Conservation (phyloP, 441 rosid genomes). For the Gossypium gossypioides region DNA sequence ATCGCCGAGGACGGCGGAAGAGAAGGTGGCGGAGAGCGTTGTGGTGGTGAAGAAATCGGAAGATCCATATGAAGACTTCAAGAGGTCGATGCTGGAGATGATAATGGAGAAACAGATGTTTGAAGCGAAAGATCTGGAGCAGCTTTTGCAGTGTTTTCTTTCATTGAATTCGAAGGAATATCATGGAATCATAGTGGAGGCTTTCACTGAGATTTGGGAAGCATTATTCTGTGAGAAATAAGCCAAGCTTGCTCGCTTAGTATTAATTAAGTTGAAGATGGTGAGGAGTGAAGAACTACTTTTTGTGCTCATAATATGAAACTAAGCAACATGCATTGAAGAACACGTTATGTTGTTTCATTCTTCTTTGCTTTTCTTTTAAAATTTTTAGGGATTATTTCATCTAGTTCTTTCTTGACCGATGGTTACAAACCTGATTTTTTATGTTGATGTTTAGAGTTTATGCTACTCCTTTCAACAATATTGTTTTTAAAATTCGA, state of each 20-base stretch:
- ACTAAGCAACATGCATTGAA: neutral
- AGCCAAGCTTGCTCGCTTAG: neutral
- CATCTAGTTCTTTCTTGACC: too few species aligned
- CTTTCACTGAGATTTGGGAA: slow-evolving; percentile 45
- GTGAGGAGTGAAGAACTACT: neutral
- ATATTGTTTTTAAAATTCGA: too few species aligned
- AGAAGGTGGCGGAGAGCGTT: slow-evolving; percentile 34
- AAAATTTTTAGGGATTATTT: neutral
- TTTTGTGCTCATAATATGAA: neutral
- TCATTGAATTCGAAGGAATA: slow-evolving; percentile 40
- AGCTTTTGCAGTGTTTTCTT: slow-evolving; percentile 43
- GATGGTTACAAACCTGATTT: too few species aligned
- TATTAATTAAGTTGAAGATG: neutral
- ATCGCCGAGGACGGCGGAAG: slow-evolving; percentile 9
- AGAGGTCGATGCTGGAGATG: slow-evolving; percentile 58
- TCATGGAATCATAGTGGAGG: slow-evolving; percentile 39
- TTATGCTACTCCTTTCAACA: accelerated
- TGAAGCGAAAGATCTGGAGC: slow-evolving; percentile 35
- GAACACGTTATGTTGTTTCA: neutral
- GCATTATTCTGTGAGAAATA: slow-evolving; percentile 20
- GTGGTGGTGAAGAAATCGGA: slow-evolving; percentile 50
- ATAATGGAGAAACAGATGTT: slow-evolving; percentile 40
- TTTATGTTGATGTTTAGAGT: too few species aligned
- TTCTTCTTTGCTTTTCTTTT: neutral
- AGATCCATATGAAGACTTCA: slow-evolving; percentile 49